A percentile compares a stretch with the other conserved stretches of the same genome.
Evolutionary conservation across 208 protist genomes (phyloP).

Genomic region (Leishmania tarentolae): DNA sequence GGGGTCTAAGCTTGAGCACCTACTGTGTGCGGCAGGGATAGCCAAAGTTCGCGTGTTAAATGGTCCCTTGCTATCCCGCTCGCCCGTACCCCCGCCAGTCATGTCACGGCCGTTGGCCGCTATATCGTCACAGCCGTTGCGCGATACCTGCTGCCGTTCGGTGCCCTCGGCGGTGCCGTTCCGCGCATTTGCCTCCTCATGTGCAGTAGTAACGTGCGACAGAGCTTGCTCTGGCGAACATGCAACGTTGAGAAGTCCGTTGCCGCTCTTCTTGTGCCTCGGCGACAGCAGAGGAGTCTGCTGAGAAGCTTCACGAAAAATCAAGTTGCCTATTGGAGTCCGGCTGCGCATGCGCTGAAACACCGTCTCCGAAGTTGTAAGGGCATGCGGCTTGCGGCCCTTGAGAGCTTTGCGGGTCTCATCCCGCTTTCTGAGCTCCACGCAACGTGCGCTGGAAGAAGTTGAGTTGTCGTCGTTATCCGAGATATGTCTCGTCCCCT

Average conservation of each 20-base stretch:
- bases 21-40: constrained; percentile 15
- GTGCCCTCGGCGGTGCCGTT: background rate
- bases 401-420: constrained; percentile 15
- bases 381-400: constrained; percentile 14
- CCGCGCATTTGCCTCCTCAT: background rate
- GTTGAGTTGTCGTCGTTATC: background rate
- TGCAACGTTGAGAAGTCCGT: background rate
- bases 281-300: background rate
- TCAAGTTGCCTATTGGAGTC: constrained; percentile 43
- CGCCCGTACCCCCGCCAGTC: background rate
- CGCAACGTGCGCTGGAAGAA: background rate
- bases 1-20: constrained; percentile 32
- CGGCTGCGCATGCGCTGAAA: constrained; percentile 34
- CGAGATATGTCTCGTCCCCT: background rate
- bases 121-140: background rate
- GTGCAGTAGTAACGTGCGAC: background rate
- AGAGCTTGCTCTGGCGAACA: background rate
- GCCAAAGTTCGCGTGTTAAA: background rate
- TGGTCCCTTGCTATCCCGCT: background rate
- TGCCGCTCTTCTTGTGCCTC: background rate
- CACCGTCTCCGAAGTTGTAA: constrained; percentile 26
- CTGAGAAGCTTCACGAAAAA: constrained; percentile 31
- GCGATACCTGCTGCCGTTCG: background rate
- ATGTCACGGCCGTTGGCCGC: background rate
- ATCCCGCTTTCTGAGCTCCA: constrained; percentile 8